These are phyloP conservation scores for Bolboschoenus planiculmis DNA, from an alignment of 176 grass and related monocot genomes.

Conservation along the genomic window DNA sequence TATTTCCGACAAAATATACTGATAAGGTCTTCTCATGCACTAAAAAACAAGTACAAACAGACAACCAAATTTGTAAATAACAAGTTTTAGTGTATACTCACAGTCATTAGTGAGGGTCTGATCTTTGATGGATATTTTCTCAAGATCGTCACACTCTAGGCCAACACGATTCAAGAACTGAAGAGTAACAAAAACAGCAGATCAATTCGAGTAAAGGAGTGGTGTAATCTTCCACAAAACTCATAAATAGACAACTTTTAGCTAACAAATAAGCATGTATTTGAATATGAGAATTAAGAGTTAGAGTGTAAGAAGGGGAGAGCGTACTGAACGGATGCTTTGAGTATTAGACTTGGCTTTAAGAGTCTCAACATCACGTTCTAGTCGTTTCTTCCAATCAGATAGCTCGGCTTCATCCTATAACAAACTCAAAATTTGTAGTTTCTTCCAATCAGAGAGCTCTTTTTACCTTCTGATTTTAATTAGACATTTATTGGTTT, in stretches of 20 bases:
- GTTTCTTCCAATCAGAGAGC: too few relatives aligned
- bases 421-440: constrained; percentile 8
- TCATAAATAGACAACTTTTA: not conserved
- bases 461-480: not conserved
- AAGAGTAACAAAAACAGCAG: constrained; percentile 22
- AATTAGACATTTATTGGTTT: not conserved
- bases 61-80: not conserved
- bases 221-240: constrained; percentile 10
- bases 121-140: constrained; percentile 74
- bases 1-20: not conserved
- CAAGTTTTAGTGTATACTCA: constrained; percentile 41
- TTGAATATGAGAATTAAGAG: not conserved
- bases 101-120: constrained; percentile 87
- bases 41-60: not conserved
- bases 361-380: constrained; percentile 77
- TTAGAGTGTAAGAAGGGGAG: not conserved
- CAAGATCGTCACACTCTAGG: constrained; percentile 71
- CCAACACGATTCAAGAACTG: constrained; percentile 68
- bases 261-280: not conserved
- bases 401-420: constrained; percentile 67
- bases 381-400: constrained; percentile 79
- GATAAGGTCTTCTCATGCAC: not conserved
- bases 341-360: constrained; percentile 82
- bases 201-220: not conserved
- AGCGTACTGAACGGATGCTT: constrained; percentile 74